phyloP scores from a whole-genome alignment of 2,329 filamentous ascomycete species.

The Paracorniculantispora psalliotae region DNA sequence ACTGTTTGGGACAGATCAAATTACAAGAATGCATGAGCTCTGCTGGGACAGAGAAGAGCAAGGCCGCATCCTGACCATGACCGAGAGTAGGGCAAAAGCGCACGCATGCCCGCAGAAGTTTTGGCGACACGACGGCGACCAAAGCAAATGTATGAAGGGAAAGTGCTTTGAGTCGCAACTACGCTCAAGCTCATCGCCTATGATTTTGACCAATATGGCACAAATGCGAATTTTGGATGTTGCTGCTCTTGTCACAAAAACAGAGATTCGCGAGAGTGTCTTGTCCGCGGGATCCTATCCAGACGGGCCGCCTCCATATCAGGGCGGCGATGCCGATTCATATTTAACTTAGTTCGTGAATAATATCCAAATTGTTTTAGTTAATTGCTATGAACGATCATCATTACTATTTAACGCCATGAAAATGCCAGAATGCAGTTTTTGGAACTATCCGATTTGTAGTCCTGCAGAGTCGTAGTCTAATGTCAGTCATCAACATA shows the following conservation, averaged over 20 bases:
- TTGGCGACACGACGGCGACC: conserved; percentile 11
- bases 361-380: too few relatives aligned
- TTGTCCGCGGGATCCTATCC: not conserved
- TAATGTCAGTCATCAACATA: too few relatives aligned
- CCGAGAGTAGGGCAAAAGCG: not conserved
- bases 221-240: conserved; percentile 7
- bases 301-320: conserved; percentile 4
- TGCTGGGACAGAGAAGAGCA: conserved; percentile 7
- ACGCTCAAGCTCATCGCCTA: not conserved
- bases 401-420: too few relatives aligned
- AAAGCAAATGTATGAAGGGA: not conserved
- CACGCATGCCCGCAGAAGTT: conserved; percentile 7
- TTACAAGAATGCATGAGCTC: conserved; percentile 7
- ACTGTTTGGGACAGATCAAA: conserved; percentile 7
- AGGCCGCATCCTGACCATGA: conserved; percentile 3
- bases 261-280: conserved; percentile 7
- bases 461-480: too few relatives aligned
- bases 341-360: too few relatives aligned
- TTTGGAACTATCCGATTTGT: too few relatives aligned
- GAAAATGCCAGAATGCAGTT: too few relatives aligned
- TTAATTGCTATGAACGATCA: too few relatives aligned
- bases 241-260: not conserved
- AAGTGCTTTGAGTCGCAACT: not conserved
- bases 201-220: not conserved
- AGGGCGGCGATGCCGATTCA: not conserved